A percentile compares a stretch with the other conserved stretches of the same genome.
Evolutionary conservation across 345 rosid genomes (phyloP).

Genomic region (Citrus trifoliata): DNA sequence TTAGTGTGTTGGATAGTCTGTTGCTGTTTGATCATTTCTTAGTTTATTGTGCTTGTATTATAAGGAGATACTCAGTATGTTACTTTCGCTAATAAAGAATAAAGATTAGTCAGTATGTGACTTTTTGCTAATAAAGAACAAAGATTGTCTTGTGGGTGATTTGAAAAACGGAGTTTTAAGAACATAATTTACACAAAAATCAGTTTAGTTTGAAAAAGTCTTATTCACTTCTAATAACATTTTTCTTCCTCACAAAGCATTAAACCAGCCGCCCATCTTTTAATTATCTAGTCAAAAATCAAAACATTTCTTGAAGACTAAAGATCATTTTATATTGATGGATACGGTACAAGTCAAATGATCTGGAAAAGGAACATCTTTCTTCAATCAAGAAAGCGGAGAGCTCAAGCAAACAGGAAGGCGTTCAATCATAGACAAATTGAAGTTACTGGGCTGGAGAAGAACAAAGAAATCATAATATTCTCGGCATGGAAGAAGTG

Average conservation of each 20-base stretch:
- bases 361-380: background rate
- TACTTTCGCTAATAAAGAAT: background rate
- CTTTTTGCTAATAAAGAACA: background rate
- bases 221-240: background rate
- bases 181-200: background rate
- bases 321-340: background rate
- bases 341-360: background rate
- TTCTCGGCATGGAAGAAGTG: slow-evolving; percentile 22
- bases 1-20: no score
- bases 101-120: background rate
- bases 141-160: background rate
- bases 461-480: background rate
- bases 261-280: background rate
- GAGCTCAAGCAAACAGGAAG: background rate
- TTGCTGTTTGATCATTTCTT: background rate
- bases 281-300: background rate
- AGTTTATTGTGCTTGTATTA: background rate
- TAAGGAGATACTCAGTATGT: background rate
- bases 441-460: background rate
- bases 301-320: background rate
- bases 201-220: background rate
- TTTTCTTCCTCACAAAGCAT: background rate
- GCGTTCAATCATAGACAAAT: background rate
- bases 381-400: background rate
- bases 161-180: background rate